These are phyloP conservation scores for Vitellaria paradoxa DNA, from an alignment of 179 eudicot species.

Conservation along the genomic window DNA sequence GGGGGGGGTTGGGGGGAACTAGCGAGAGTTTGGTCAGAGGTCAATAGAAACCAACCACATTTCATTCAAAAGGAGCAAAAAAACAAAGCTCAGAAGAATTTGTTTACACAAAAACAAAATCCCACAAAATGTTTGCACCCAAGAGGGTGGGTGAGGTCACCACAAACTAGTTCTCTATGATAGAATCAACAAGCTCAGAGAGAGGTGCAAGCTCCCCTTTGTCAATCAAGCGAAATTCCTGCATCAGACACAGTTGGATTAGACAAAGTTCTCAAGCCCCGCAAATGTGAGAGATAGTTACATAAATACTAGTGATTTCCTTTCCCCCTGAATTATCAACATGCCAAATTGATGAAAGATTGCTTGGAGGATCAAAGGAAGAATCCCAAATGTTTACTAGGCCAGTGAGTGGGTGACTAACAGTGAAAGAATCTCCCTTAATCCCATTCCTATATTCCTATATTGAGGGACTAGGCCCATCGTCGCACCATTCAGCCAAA, in stretches of 20 bases:
- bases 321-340: neutral
- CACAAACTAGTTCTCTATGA: constrained; percentile 19
- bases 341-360: neutral
- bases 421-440: neutral
- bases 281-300: neutral
- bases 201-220: constrained; percentile 73
- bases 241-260: constrained; percentile 5
- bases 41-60: no score
- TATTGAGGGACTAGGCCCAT: neutral
- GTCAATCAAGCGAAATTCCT: constrained; percentile 77
- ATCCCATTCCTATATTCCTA: neutral
- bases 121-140: neutral
- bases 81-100: neutral
- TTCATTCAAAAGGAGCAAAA: neutral
- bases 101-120: neutral
- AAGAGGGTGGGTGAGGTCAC: no score
- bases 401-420: neutral
- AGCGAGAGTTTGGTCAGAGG: no score
- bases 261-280: neutral
- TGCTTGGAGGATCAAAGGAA: neutral
- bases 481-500: neutral
- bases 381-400: neutral
- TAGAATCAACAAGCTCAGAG: constrained; percentile 58
- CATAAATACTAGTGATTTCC: neutral
- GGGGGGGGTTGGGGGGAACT: no score